Evolutionary conservation across 2,329 filamentous ascomycete species (phyloP), one percentile per base, ranked within the genome.

Genomic region (Colletotrichum lindemuthianum): DNA sequence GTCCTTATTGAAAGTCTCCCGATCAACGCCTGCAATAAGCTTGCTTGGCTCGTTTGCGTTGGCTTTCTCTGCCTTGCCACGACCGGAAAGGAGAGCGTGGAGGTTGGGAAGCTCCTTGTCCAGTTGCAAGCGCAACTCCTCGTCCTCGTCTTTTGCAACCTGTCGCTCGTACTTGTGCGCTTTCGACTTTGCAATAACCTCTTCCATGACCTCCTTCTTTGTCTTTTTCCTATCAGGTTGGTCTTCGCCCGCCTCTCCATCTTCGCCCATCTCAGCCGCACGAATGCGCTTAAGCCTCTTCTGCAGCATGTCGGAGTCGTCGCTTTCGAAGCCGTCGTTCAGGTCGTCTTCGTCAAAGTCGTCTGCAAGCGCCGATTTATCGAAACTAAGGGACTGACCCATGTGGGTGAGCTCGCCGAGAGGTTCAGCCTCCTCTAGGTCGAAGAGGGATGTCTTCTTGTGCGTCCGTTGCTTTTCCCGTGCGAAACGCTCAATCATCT

Each of bases 141-240:
- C 93, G 70, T 99, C 96, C 53, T 96, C 93, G 66, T 98, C 96
- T 74, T 97, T 97, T 34, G 88, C 88, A 65, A 92, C 90, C 77
- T 99, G 96, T 44, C 96, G 89, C 79, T 98, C 94, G 73, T 95
- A 94, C 41, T 97, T 98, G 84, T 97, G 87, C 67, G 92, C 84
- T 75, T 99, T 99, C 1, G 95, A 98, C 78, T 99, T 99, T 66
- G 94, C 92, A 69, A 99, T 97, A 66, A 99, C 86, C 77, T 99
- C 96, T 72, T 97, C 91, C 92, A 98, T 97, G 53, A 99, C 92
- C 77, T 99, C 96, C 58, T 96, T 92, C 79, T 97, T 98, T 3
- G 90, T 90, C 81, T 97, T 99, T 77, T 97, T 97, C 64, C 90
- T 86, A 71, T 95, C 91, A 0, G 93, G 93, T 6, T 81, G 82